phyloP scores from a whole-genome alignment of 2,329 filamentous ascomycete species.

The Aureobasidium musti region DNA sequence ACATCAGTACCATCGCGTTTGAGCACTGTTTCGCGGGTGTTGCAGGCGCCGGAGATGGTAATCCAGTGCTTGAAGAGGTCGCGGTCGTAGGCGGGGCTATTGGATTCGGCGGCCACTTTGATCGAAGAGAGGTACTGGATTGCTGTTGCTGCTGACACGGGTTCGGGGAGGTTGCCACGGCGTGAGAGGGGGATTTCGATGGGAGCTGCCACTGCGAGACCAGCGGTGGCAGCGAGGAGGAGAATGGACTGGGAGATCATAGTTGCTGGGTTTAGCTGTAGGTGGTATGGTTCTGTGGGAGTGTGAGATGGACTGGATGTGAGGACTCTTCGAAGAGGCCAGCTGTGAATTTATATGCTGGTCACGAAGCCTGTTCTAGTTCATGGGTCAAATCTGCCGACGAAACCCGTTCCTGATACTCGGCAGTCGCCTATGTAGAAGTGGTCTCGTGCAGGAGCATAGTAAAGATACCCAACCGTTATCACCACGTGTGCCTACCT shows the following conservation, averaged over 20 bases:
- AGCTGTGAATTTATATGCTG: neutral
- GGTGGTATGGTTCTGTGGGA: neutral
- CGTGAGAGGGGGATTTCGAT: slow-evolving; percentile 33
- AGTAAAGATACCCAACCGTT: slow-evolving; percentile 5
- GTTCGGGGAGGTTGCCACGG: slow-evolving; percentile 38
- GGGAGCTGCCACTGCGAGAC: slow-evolving; percentile 34
- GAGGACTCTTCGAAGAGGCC: neutral
- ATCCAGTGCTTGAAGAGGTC: slow-evolving; percentile 72
- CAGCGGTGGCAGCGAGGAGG: slow-evolving; percentile 32
- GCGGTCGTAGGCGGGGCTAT: slow-evolving; percentile 59
- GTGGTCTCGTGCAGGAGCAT: neutral
- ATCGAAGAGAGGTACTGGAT: slow-evolving; percentile 37
- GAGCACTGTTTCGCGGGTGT: slow-evolving; percentile 71
- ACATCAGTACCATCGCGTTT: slow-evolving; percentile 71
- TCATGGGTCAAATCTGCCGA: neutral
- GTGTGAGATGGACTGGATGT: neutral
- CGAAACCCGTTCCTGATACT: neutral
- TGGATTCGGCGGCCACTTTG: slow-evolving; percentile 36
- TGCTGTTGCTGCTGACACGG: slow-evolving; percentile 38
- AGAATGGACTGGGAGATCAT: slow-evolving; percentile 34
- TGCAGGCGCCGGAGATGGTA: slow-evolving; percentile 65
- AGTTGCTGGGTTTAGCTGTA: neutral
- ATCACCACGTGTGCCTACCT: slow-evolving; percentile 11
- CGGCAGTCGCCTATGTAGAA: slow-evolving; percentile 16
- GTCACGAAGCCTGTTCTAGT: neutral